Evolutionary conservation across 2,329 filamentous ascomycete genomes (phyloP).

Genomic region (Davidsoniella eucalypti): DNA sequence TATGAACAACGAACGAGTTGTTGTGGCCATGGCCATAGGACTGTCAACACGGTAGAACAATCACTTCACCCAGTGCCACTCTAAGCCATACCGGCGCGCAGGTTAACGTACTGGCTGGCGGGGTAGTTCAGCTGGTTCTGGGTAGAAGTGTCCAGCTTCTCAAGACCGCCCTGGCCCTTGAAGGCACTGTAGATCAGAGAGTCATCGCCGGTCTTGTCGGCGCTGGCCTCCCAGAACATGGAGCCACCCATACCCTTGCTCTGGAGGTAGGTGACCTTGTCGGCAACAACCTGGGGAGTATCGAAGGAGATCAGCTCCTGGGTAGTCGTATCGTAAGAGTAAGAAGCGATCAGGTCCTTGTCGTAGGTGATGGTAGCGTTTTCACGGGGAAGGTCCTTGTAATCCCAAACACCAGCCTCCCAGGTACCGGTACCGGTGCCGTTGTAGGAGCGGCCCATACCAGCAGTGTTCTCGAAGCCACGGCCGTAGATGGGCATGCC

Average conservation of each 20-base stretch:
- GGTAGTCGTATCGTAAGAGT: slow-evolving; percentile 46
- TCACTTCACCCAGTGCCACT: background rate
- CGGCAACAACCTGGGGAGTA: slow-evolving; percentile 39
- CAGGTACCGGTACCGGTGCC: slow-evolving; percentile 53
- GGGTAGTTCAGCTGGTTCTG: slow-evolving; percentile 37
- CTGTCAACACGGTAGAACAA: too few relatives aligned
- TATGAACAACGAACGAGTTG: too few relatives aligned
- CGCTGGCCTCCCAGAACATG: slow-evolving; percentile 77
- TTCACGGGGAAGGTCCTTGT: slow-evolving; percentile 53
- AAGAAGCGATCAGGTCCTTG: slow-evolving; percentile 42
- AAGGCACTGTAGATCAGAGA: slow-evolving; percentile 42
- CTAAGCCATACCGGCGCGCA: slow-evolving; percentile 23
- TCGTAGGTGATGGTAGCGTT: slow-evolving; percentile 45
- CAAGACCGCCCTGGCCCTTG: slow-evolving; percentile 24
- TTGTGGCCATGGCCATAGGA: too few relatives aligned
- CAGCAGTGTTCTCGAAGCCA: slow-evolving; percentile 43
- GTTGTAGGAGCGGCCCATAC: slow-evolving; percentile 45
- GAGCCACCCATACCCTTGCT: slow-evolving; percentile 48
- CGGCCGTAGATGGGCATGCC: slow-evolving; percentile 73
- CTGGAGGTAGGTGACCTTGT: slow-evolving; percentile 52
- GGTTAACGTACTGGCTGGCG: slow-evolving; percentile 37
- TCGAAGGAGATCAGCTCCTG: slow-evolving; percentile 58
- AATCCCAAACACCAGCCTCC: slow-evolving; percentile 66
- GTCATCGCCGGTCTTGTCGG: slow-evolving; percentile 40
- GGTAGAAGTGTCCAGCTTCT: slow-evolving; percentile 26